Evolutionary conservation across 2,329 filamentous ascomycete genomes (phyloP).

Genomic region (Teratosphaeria destructans): DNA sequence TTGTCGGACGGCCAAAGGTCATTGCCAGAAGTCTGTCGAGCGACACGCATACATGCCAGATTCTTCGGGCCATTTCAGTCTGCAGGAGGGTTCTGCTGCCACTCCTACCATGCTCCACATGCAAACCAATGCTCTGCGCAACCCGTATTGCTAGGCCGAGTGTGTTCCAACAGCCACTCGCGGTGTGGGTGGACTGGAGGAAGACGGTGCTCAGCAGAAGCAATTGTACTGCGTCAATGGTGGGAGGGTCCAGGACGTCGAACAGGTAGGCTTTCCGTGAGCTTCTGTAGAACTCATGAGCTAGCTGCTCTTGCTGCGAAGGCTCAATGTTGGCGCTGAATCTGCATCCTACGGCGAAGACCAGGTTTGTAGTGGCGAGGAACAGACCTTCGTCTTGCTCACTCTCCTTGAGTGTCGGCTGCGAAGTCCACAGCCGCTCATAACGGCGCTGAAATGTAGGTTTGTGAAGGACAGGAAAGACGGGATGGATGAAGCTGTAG

Average conservation of each 20-base stretch:
- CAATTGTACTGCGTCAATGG: conserved; percentile 16
- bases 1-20: conserved; percentile 23
- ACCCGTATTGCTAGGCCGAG: conserved; percentile 44
- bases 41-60: conserved; percentile 46
- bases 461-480: conserved; percentile 18
- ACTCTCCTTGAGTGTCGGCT: conserved; percentile 1
- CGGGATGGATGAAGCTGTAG: conserved; percentile 19
- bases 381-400: conserved; percentile 17
- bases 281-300: conserved; percentile 19
- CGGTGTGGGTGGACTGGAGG: conserved; percentile 17
- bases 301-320: conserved; percentile 13
- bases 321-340: conserved; percentile 13
- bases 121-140: conserved; percentile 57
- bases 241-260: conserved; percentile 17
- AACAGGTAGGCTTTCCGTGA: conserved; percentile 16
- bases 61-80: conserved; percentile 54
- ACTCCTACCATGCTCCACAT: conserved; percentile 48
- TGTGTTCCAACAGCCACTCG: conserved; percentile 18
- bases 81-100: conserved; percentile 48
- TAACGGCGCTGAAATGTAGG: conserved; percentile 17
- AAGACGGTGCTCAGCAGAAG: conserved; percentile 15
- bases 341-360: conserved; percentile 17
- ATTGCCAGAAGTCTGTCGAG: conserved; percentile 44
- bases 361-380: conserved; percentile 15
- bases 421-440: conserved; percentile 11